Base-by-base conservation (phyloP, 805 yeast genomes). In the Ogataea ramenticola region DNA sequence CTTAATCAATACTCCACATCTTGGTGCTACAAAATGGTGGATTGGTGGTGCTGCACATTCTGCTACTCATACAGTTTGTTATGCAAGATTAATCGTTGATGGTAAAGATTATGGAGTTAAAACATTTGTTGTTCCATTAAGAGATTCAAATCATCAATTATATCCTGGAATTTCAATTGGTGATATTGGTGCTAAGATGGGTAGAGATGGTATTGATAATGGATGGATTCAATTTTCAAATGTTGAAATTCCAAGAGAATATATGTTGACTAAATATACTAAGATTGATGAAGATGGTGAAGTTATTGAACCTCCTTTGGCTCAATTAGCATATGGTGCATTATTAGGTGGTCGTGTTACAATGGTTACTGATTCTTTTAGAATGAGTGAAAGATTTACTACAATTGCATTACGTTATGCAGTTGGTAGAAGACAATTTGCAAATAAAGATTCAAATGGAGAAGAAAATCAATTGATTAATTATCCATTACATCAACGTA, bases 1-100 rank as follows among this genome's bases (percentile, higher is more conserved):
- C 58, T 60, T 75, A 44, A 79, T 90, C 56, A 76, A 86, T 60
- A 90, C 97, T 12, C 97, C 97, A 1, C 86, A 89, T 58, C 63
- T 86, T 44, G 90, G 95, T 32, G 96, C 97, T 37, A 89, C 96
- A 22, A 90, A 90, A 63, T 90, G 97, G 96, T 90, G 97, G 97
- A 90, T 90, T 56, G 97, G 97, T 40, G 97, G 97, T 55, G 96
- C 96, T 36, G 96, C 96, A 11, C 95, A 87, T 64, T 82, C 95
- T 19, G 87, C 96, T 6, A 87, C 90, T 26, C 96, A 90, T 66
- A 71, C 87, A 21, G 79, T 82, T n/a, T 84, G 79, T 22, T 90
- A 81, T 62, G 96, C 96, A 4, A 74, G 97, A 48, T 71, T 90
- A 49, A 76, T 86, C 42, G 88, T 87, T 27, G 70, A 82, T 39